Conservation (phyloP, 2,329 filamentous ascomycete species). For the Penicillium sp. region DNA sequence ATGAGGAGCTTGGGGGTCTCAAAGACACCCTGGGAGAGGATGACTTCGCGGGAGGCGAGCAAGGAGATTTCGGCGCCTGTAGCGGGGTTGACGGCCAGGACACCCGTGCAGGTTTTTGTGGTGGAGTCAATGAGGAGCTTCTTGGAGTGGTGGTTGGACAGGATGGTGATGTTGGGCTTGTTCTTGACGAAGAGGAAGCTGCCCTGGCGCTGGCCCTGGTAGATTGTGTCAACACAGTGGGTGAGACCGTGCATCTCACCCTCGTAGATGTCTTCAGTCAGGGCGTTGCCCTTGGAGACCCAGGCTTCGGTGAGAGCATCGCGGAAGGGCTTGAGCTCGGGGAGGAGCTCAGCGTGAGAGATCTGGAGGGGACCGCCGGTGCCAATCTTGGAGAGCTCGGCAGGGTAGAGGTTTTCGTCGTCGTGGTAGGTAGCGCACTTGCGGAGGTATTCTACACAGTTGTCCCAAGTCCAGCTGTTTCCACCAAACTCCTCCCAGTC, state of each 20-base stretch:
- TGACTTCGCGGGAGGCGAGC: conserved; percentile 55
- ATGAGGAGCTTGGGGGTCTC: conserved; percentile 59
- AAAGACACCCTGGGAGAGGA: conserved; percentile 56
- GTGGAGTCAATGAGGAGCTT: conserved; percentile 58
- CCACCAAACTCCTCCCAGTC: conserved; percentile 54
- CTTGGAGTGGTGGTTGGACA: conserved; percentile 57
- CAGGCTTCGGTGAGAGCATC: conserved; percentile 55
- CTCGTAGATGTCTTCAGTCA: conserved; percentile 62
- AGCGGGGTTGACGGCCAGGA: conserved; percentile 51
- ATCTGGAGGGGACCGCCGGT: conserved; percentile 58
- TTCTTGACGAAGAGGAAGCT: conserved; percentile 57
- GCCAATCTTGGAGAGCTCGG: conserved; percentile 58
- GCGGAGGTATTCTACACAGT: conserved; percentile 56
- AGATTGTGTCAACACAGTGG: conserved; percentile 61
- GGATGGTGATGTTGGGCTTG: conserved; percentile 61
- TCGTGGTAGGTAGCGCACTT: conserved; percentile 65
- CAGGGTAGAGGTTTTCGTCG: conserved; percentile 53
- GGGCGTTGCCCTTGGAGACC: conserved; percentile 56
- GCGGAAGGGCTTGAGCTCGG: conserved; percentile 57
- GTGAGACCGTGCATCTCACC: conserved; percentile 61
- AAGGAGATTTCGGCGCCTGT: conserved; percentile 51
- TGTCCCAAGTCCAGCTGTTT: conserved; percentile 62
- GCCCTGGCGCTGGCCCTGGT: conserved; percentile 60
- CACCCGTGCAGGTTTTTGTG: conserved; percentile 49
- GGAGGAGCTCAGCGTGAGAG: conserved; percentile 59